Conservation (phyloP, 305 asterid genomes). For the Withania somnifera region DNA sequence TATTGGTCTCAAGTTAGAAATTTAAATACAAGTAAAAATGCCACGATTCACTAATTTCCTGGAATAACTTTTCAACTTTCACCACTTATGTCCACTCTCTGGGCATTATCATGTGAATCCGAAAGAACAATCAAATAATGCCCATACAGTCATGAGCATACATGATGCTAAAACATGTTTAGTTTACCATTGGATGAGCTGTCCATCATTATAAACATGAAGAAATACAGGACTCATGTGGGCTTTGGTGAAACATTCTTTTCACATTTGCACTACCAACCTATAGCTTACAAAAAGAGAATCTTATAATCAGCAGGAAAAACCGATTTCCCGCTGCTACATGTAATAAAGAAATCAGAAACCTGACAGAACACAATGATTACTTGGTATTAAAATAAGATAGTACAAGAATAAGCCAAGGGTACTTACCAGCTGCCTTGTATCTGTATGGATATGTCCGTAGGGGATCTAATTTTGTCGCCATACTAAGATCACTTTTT, state of each 20-base stretch:
- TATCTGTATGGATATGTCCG: conserved; percentile 87
- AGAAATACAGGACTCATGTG: background rate
- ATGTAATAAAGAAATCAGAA: background rate
- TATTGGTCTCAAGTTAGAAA: background rate
- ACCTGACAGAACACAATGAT: background rate
- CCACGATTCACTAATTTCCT: background rate
- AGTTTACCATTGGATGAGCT: background rate
- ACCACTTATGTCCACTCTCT: background rate
- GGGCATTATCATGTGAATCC: background rate
- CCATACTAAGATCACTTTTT: conserved; percentile 63
- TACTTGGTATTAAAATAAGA: background rate
- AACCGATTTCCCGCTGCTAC: background rate
- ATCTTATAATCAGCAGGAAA: background rate
- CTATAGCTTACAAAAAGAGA: background rate
- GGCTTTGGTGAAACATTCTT: background rate
- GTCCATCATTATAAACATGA: background rate
- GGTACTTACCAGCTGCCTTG: conserved; percentile 70
- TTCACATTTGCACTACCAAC: background rate
- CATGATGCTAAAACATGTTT: background rate
- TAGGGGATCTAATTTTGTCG: conserved; percentile 69
- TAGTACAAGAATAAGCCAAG: background rate
- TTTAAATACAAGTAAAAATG: background rate
- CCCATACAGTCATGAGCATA: background rate
- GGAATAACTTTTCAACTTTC: background rate
- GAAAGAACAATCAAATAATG: background rate